phyloP scores from a whole-genome alignment of 202 grass and related monocot genomes.

The Dendrocalamus latiflorus region DNA sequence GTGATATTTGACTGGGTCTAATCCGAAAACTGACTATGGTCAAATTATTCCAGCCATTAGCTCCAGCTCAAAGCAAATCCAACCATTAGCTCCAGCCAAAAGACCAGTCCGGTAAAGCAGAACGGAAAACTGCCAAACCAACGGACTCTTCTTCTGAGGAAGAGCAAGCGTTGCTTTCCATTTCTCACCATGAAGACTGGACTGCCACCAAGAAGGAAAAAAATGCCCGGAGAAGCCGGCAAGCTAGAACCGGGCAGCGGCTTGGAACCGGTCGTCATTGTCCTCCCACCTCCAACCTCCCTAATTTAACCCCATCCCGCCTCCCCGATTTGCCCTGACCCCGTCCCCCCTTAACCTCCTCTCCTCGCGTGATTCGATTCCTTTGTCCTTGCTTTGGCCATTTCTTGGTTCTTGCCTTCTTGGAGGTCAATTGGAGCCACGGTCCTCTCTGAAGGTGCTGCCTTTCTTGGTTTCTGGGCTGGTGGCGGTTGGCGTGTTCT shows the following conservation, averaged over 20 bases:
- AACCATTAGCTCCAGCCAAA: background rate
- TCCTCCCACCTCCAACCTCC: constrained; percentile 9
- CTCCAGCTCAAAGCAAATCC: background rate
- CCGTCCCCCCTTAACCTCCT: constrained; percentile 39
- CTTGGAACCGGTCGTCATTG: constrained; percentile 33
- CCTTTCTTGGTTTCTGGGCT: background rate
- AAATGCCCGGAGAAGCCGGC: constrained; percentile 52
- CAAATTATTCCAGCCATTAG: background rate
- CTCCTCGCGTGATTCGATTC: constrained; percentile 15
- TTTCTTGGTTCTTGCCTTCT: constrained; percentile 10
- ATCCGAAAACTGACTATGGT: background rate
- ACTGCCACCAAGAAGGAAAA: background rate
- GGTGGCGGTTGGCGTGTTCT: background rate
- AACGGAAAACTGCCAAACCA: background rate
- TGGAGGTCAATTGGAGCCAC: constrained; percentile 14
- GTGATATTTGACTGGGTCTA: background rate
- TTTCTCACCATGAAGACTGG: constrained; percentile 30
- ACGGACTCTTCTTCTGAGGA: background rate
- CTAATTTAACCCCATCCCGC: constrained; percentile 44
- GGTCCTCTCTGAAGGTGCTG: background rate
- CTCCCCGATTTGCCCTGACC: constrained; percentile 12
- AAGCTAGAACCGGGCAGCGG: constrained; percentile 3
- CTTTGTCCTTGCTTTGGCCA: background rate
- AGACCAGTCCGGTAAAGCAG: background rate
- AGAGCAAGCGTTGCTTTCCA: constrained; percentile 5